Evolutionary conservation across 2,329 filamentous ascomycete species (phyloP), one percentile per base, ranked within the genome.

Genomic region (Talaromyces piceae): DNA sequence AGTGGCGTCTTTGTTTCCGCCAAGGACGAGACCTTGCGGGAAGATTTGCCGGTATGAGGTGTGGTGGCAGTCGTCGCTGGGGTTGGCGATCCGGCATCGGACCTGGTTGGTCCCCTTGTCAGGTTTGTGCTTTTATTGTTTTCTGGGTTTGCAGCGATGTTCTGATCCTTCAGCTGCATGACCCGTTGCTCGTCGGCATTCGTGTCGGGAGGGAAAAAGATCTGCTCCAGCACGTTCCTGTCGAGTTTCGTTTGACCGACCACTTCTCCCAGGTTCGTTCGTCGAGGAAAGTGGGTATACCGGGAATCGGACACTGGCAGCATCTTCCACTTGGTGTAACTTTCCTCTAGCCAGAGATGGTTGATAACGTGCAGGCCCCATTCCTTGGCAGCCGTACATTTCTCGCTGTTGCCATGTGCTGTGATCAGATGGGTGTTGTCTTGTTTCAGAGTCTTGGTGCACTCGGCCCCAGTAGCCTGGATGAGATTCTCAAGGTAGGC

Each of bases 381-480:
- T 70, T 97, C 93, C 55, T 82, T 81, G 0, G 93, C 93, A 1
- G 93, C 93, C 31, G 86, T 84, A 66, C 88, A 96, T 69, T 98
- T 98, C 64, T 97, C 93, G 63, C 91, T 94, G 51, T 83, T 82
- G 53, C 85, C 83, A 60, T 95, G 87, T 4, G 93, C 93, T 0
- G 91, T 95, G 61, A 98, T 86, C 1, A 98, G 80, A 70, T 98
- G 93, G 0, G 91, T 97, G 66, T 98, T 97, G 56, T 96, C 90
- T 58, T 87, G 82, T 67, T 89, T 94, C 82, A 98, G 87, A 0
- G 89, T 94, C 72, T 94, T 95, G 26, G 93, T 98, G 64, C 89
- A 97, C 55, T 87, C 84, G 7, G 88, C 91, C 13, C 93, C 93
- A 13, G 86, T 78, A 22, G 90, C 90, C 54, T 77, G 82, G 60